Conservation (phyloP, 441 rosid genomes). For the Hura crepitans region DNA sequence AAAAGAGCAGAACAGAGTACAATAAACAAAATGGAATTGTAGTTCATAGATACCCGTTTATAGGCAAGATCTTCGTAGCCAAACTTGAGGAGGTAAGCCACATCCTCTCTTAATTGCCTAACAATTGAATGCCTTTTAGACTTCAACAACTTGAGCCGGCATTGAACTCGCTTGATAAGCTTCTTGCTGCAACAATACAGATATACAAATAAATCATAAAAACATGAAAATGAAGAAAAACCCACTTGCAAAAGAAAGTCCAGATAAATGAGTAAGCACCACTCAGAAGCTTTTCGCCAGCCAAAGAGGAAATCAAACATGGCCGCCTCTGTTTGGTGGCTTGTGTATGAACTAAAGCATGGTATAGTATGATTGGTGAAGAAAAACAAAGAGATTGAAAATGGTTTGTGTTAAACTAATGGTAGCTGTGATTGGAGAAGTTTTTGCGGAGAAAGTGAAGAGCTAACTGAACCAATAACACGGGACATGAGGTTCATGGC, state of each 20-base stretch:
- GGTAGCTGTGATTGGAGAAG: not conserved
- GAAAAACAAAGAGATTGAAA: not conserved
- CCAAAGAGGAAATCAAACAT: constrained; percentile 71
- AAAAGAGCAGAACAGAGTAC: not conserved
- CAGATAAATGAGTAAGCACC: constrained; percentile 29
- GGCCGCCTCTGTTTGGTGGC: not conserved
- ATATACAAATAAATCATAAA: not conserved
- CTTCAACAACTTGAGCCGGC: constrained; percentile 56
- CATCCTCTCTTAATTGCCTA: constrained; percentile 51
- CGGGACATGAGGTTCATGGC: constrained; percentile 6
- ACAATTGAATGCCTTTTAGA: constrained; percentile 54
- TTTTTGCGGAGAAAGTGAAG: not conserved
- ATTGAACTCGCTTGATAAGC: constrained; percentile 47
- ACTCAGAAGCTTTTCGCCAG: constrained; percentile 77
- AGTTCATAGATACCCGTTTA: constrained; percentile 38
- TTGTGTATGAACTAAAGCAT: not conserved
- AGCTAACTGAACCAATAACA: constrained; percentile 11
- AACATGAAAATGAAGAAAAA: not conserved
- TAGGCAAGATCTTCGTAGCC: constrained; percentile 53
- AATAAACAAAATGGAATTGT: not conserved
- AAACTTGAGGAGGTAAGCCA: constrained; percentile 56
- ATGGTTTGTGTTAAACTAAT: not conserved
- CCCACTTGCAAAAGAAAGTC: not conserved
- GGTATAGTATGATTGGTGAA: not conserved
- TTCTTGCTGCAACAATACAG: constrained; percentile 45